A percentile compares a stretch with the other conserved stretches of the same genome.
Evolutionary conservation across 1,284 basidiomycete genomes (phyloP).

Genomic region (Cronartium quercuum): DNA sequence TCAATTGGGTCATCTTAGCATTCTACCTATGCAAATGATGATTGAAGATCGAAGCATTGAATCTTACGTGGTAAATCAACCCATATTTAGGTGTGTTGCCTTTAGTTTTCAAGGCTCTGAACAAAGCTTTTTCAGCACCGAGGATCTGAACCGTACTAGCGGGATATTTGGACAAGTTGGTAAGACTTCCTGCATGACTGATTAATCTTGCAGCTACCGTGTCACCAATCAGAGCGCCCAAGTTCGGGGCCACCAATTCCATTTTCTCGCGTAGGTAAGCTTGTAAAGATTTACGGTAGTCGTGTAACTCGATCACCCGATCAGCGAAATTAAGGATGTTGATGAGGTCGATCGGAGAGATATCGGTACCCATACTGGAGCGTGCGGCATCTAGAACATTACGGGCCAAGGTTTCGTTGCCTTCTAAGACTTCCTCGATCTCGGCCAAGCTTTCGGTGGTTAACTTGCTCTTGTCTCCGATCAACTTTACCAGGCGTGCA

Average conservation of each 20-base stretch:
- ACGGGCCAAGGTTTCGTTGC: slow-evolving; percentile 78
- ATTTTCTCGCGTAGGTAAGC: slow-evolving; percentile 93
- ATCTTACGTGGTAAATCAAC: slow-evolving; percentile 66
- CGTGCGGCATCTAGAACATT: slow-evolving; percentile 91
- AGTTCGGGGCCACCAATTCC: slow-evolving; percentile 92
- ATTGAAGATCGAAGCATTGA: not conserved
- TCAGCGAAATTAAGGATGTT: slow-evolving; percentile 91
- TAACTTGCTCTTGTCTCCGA: slow-evolving; percentile 70
- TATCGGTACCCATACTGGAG: slow-evolving; percentile 89
- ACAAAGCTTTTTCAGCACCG: slow-evolving; percentile 95
- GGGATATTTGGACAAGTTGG: slow-evolving; percentile 95
- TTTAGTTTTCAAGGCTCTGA: slow-evolving; percentile 96
- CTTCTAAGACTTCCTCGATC: slow-evolving; percentile 73
- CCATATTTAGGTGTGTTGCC: slow-evolving; percentile 99
- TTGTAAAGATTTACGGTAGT: slow-evolving; percentile 87
- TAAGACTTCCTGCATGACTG: slow-evolving; percentile 93
- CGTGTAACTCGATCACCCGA: slow-evolving; percentile 82
- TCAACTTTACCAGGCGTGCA: slow-evolving; percentile 76
- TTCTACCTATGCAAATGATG: not conserved
- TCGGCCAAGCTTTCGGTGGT: slow-evolving; percentile 68
- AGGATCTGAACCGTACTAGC: slow-evolving; percentile 97
- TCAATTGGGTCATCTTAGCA: no score
- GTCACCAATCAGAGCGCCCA: slow-evolving; percentile 90
- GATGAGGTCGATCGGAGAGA: slow-evolving; percentile 89
- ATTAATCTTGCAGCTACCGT: slow-evolving; percentile 91